Conservation (phyloP, 1,284 basidiomycete genomes). For the Ceratorhiza oryzae-sativae region DNA sequence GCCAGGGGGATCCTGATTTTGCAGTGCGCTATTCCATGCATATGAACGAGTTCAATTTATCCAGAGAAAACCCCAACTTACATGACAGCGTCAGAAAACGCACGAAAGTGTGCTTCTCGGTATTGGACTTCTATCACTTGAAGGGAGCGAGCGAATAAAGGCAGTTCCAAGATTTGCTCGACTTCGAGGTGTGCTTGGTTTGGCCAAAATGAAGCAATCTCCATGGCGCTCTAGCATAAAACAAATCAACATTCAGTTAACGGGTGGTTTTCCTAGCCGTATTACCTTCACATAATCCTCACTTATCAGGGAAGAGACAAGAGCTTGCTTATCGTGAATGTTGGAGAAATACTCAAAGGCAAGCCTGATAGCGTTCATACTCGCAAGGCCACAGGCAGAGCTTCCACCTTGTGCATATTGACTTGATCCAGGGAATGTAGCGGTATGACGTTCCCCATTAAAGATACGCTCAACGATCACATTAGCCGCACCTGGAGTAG, state of each 20-base stretch:
- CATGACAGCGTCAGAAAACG: slow-evolving; percentile 59
- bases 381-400: slow-evolving; percentile 69
- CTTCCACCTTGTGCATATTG: slow-evolving; percentile 56
- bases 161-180: slow-evolving; percentile 54
- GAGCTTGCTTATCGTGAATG: slow-evolving; percentile 48
- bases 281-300: slow-evolving; percentile 47
- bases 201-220: slow-evolving; percentile 63
- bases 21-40: background rate
- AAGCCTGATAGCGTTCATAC: slow-evolving; percentile 65
- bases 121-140: slow-evolving; percentile 53
- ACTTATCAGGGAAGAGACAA: slow-evolving; percentile 49
- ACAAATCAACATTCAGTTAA: background rate
- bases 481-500: too few species aligned
- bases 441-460: background rate
- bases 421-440: slow-evolving; percentile 55
- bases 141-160: slow-evolving; percentile 54
- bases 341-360: slow-evolving; percentile 53
- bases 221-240: slow-evolving; percentile 57
- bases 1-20: slow-evolving; percentile 48
- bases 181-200: slow-evolving; percentile 63
- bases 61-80: slow-evolving; percentile 47
- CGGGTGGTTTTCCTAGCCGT: background rate
- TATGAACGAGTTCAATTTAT: background rate
- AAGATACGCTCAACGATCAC: slow-evolving; percentile 15
- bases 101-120: slow-evolving; percentile 51